A percentile compares a stretch with the other conserved stretches of the same genome.
phyloP scores from a whole-genome alignment of 1,284 basidiomycete species.

The Porogramme epimiltina region DNA sequence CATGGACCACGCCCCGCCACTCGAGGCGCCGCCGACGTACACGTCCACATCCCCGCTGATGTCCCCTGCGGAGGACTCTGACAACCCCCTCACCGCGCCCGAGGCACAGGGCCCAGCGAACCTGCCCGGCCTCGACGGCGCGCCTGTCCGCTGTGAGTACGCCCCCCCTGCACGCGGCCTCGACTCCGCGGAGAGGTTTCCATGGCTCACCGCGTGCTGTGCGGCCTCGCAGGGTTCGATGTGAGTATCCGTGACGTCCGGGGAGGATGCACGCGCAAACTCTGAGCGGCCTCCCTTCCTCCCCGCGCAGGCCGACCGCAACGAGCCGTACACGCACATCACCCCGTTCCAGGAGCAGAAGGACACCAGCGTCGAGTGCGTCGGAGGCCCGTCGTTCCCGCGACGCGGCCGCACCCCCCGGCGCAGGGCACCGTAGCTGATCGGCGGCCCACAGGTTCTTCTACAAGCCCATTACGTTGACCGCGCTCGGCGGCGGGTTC shows the following conservation, averaged over 20 bases:
- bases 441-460: slow-evolving; percentile 58
- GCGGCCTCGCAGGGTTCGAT: slow-evolving; percentile 30
- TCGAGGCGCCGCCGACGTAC: slow-evolving; percentile 16
- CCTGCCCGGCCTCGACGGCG: slow-evolving; percentile 30
- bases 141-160: slow-evolving; percentile 33
- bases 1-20: not conserved
- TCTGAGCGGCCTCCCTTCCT: slow-evolving; percentile 5
- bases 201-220: not conserved
- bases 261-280: not conserved
- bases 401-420: not conserved
- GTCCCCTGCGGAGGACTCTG: slow-evolving; percentile 30
- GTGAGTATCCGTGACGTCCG: slow-evolving; percentile 22
- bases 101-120: slow-evolving; percentile 25
- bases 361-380: slow-evolving; percentile 81
- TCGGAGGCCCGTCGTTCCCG: slow-evolving; percentile 12
- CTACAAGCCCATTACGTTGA: slow-evolving; percentile 78
- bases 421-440: too few species aligned
- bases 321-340: slow-evolving; percentile 79
- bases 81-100: slow-evolving; percentile 8
- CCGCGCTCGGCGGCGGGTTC: slow-evolving; percentile 66
- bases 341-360: slow-evolving; percentile 78
- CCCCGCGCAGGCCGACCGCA: slow-evolving; percentile 66
- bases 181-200: not conserved
- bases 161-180: not conserved
- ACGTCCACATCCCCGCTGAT: slow-evolving; percentile 24